Base-by-base conservation (phyloP, 306 rosid species). In the Leucaena leucocephala region DNA sequence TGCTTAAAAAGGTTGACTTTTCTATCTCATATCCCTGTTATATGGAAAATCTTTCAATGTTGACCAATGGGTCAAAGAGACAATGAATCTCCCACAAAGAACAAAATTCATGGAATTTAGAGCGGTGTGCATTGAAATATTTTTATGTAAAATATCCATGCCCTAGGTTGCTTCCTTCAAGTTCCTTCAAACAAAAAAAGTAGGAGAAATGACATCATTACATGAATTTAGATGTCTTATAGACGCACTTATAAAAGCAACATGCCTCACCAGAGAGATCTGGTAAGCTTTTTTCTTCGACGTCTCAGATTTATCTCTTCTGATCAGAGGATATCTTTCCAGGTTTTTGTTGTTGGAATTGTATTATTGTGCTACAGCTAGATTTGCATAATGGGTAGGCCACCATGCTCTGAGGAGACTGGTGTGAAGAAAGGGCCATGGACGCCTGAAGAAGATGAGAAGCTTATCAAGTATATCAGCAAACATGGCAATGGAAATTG, bases 341-440 rank as follows among this genome's bases (percentile, higher is more conserved):
- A 11, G 46, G n/a, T 54, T 19, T 54, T 49, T 80, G 46, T 40
- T 40, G 17, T 15, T 46, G 16, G 34, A 55, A 19, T 40, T 67
- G 45, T n/a, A 54, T 12, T 16, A 14, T 64, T 70, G 76, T 7
- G 52, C 4, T 8, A 27, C 1, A 55, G 34, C 40, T 7, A 13
- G 68, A 46, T 57, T 5, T 22, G 44, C 45, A 82, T 19, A 48
- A 91, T 91, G 97, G 93, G 89, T 1, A 82, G 97, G 52, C 77
- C 87, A 34, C 97, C 91, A 36, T 84, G 90, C 59, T 81, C 89
- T 76, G 87, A 83, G 52, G 90, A 87, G 62, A 69, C 2, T 27
- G 78, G 77, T 69, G 84, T 92, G 38, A 94, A 94, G 90, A 94
- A 89, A 87, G 98, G 98, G 82, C 98, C 97, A 74, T 94, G 97